A percentile compares a stretch with the other conserved stretches of the same genome.
Conservation (phyloP, 2,329 filamentous ascomycete genomes). For the Curvularia spicifera region DNA sequence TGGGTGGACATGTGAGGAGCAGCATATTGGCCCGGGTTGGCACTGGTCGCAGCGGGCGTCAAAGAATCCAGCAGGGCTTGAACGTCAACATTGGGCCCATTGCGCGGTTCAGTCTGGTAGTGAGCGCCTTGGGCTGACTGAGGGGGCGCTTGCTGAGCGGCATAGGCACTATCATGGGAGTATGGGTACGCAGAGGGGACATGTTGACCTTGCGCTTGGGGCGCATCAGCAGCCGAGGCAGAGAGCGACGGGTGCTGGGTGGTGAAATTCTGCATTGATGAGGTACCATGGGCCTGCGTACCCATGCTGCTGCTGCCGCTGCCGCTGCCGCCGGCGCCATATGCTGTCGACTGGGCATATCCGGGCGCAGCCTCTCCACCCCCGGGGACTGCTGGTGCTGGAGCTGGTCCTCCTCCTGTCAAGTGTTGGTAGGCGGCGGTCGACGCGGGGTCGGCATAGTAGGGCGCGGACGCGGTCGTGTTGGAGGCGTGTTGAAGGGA, state of each 20-base stretch:
- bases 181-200: constrained; percentile 40
- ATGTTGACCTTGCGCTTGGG: constrained; percentile 39
- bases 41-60: constrained; percentile 43
- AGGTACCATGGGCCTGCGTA: constrained; percentile 46
- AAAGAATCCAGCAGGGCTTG: constrained; percentile 56
- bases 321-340: constrained; percentile 22
- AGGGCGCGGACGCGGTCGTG: constrained; percentile 39
- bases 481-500: constrained; percentile 48
- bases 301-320: constrained; percentile 14
- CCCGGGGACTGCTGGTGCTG: constrained; percentile 33
- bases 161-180: constrained; percentile 46
- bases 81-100: constrained; percentile 51
- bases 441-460: constrained; percentile 39
- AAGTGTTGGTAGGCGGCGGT: constrained; percentile 31
- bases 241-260: constrained; percentile 40
- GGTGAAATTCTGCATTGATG: constrained; percentile 49
- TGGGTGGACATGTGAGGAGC: constrained; percentile 39
- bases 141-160: constrained; percentile 37
- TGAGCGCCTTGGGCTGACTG: constrained; percentile 41
- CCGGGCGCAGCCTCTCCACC: constrained; percentile 32
- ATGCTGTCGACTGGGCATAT: constrained; percentile 33
- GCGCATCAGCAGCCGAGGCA: constrained; percentile 46
- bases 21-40: constrained; percentile 43
- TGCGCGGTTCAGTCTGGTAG: constrained; percentile 35
- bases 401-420: constrained; percentile 33